Evolutionary conservation across 164 flowering plant species (phyloP), one percentile per base, ranked within the genome.

Genomic region (Vitis rotundifolia): DNA sequence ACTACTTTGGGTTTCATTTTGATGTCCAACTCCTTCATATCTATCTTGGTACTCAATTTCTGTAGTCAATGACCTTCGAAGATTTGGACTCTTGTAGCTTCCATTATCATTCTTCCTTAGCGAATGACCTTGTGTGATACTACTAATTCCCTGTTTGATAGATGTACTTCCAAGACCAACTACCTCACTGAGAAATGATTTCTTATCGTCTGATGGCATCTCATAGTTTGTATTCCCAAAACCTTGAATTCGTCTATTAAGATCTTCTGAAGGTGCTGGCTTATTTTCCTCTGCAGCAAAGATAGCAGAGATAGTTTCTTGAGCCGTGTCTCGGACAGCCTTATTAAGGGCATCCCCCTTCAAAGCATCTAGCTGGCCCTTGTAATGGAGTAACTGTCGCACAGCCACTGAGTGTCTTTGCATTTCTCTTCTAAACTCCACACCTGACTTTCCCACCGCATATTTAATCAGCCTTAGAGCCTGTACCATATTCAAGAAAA

Each of bases 351-450:
- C 89, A 88, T 93, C 99, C 16, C 95, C 99, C 62, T 91, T 93
- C 72, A 96, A 68, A 72, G 97, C 91, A 82, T 96, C 98, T 28
- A 73, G 59, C 54, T 91, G 89, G 14, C 98, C 98, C 85, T 85
- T 96, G 80, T 91, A 91, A 73, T 96, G 99, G 73, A 87, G 80
- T 69, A 96, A 83, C 66, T 89, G 93, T 9, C 93, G 89, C 54
- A 96, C 81, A 14, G 91, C 91, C 53, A 79, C 88, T 1, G 98
- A 93, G 74, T 89, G 80, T 64, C 98, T 85, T 78, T 96, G 99
- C 97, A 96, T 91, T 83, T 96, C 97, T 76, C 98, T 88, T 75
- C 93, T 82, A 74, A 96, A 96, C 70, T 96, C 99, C 69, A 81
- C 88, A 74, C 99, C 99, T 48, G 97, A 91, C 83, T 93, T 96